These are phyloP conservation scores for Claviceps sorghi DNA, from an alignment of 2,329 filamentous ascomycete species.

Conservation along the genomic window DNA sequence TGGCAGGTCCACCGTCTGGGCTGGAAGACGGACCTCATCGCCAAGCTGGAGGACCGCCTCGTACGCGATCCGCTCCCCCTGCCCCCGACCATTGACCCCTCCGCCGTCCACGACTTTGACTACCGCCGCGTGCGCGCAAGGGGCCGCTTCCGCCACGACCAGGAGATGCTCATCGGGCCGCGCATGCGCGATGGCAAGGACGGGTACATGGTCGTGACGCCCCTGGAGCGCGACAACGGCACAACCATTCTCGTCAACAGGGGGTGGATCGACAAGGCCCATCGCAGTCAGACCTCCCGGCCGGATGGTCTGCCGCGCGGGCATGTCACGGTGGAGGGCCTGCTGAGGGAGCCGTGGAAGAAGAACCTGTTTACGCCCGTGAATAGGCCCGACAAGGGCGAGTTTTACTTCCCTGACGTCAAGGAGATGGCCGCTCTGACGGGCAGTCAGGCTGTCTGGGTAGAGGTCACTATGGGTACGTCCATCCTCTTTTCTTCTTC, in stretches of 20 bases:
- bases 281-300: slow-evolving; percentile 50
- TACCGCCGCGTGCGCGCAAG: slow-evolving; percentile 68
- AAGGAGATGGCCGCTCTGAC: slow-evolving; percentile 73
- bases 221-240: slow-evolving; percentile 54
- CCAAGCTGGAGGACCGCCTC: slow-evolving; percentile 82
- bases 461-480: slow-evolving; percentile 87
- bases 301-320: slow-evolving; percentile 51
- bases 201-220: slow-evolving; percentile 84
- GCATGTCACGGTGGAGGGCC: slow-evolving; percentile 65
- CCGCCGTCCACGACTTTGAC: slow-evolving; percentile 78
- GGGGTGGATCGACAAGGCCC: slow-evolving; percentile 78
- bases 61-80: slow-evolving; percentile 74
- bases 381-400: slow-evolving; percentile 66
- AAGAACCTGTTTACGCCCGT: slow-evolving; percentile 96
- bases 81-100: slow-evolving; percentile 66
- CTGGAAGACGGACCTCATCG: slow-evolving; percentile 89
- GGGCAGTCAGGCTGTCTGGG: slow-evolving; percentile 79
- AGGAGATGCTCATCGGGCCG: slow-evolving; percentile 92
- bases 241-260: slow-evolving; percentile 75
- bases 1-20: slow-evolving; percentile 90
- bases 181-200: slow-evolving; percentile 78
- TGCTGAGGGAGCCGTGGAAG: slow-evolving; percentile 83
- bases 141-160: slow-evolving; percentile 67
- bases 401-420: slow-evolving; percentile 94
- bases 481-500: slow-evolving; percentile 1